These are phyloP conservation scores for Leptographium wingfieldii DNA, from an alignment of 2,329 filamentous ascomycete species.

Conservation along the genomic window DNA sequence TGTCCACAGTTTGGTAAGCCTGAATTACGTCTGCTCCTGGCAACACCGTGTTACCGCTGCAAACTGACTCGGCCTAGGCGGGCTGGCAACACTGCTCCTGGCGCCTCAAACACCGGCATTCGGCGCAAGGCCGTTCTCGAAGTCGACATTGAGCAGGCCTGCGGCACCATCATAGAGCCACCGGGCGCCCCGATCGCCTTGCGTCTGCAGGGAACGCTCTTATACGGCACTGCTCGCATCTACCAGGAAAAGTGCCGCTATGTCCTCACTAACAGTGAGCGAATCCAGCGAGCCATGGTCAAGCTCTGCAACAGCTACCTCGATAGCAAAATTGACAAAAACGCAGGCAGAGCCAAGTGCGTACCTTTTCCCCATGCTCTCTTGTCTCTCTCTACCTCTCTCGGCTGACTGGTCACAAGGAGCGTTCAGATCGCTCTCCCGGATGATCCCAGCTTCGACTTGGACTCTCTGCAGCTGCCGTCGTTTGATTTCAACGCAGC, in stretches of 20 bases:
- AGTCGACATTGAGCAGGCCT: slow-evolving; percentile 78
- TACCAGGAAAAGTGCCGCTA: slow-evolving; percentile 82
- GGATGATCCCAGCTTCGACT: slow-evolving; percentile 73
- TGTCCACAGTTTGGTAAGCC: slow-evolving; percentile 82
- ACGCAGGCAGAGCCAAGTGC: slow-evolving; percentile 61
- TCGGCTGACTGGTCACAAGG: slow-evolving; percentile 29
- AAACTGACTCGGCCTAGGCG: slow-evolving; percentile 45
- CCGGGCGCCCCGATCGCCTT: slow-evolving; percentile 76
- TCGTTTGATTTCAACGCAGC: slow-evolving; percentile 35
- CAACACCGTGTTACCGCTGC: not conserved
- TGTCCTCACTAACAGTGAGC: slow-evolving; percentile 67
- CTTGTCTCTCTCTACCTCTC: not conserved
- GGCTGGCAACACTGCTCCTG: slow-evolving; percentile 73
- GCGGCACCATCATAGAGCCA: slow-evolving; percentile 70
- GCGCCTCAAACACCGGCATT: slow-evolving; percentile 57
- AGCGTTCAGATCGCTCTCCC: slow-evolving; percentile 62
- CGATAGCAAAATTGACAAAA: slow-evolving; percentile 51
- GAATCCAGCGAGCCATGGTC: slow-evolving; percentile 42
- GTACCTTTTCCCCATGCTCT: slow-evolving; percentile 12
- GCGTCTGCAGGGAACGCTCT: slow-evolving; percentile 75
- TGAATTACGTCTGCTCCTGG: not conserved
- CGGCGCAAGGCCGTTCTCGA: slow-evolving; percentile 77
- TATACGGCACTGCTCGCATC: slow-evolving; percentile 76
- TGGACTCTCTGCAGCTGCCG: slow-evolving; percentile 37
- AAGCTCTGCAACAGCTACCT: slow-evolving; percentile 59